Percentiles rank a stretch among this genome's conserved stretches.
phyloP scores from a whole-genome alignment of 2,329 filamentous ascomycete species.

The Ophidiomyces ophidiicola region DNA sequence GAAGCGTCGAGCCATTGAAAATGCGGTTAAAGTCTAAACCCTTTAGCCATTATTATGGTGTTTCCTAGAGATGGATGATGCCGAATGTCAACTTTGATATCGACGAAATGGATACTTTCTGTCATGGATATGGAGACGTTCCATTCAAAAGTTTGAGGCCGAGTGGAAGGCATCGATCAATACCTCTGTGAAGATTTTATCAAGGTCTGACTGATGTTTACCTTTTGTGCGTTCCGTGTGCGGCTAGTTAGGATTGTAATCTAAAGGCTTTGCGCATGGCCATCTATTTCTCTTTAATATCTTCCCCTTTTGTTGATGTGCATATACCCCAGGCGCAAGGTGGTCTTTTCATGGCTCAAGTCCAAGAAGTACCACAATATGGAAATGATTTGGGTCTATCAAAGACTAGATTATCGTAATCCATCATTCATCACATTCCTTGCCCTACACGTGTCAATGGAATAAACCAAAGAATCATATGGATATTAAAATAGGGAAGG shows the following conservation, averaged over 20 bases:
- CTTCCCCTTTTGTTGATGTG: slow-evolving; percentile 8
- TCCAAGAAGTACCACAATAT: slow-evolving; percentile 3
- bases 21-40: slow-evolving; percentile 91
- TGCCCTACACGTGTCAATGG: too few species aligned
- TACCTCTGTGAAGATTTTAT: slow-evolving; percentile 4
- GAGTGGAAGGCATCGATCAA: slow-evolving; percentile 4
- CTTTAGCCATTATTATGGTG: not conserved
- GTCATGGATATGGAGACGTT: too few species aligned
- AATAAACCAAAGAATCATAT: not conserved
- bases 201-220: slow-evolving; percentile 7
- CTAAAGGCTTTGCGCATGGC: slow-evolving; percentile 7
- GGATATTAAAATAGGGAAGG: too few species aligned
- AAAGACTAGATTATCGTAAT: not conserved
- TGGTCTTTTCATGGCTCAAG: slow-evolving; percentile 7
- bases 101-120: not conserved
- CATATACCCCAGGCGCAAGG: slow-evolving; percentile 11
- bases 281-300: not conserved
- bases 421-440: too few species aligned
- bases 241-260: slow-evolving; percentile 7
- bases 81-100: too few species aligned
- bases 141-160: too few species aligned
- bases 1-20: slow-evolving; percentile 88
- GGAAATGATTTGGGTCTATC: slow-evolving; percentile 5
- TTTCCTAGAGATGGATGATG: too few species aligned
- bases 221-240: not conserved